Evolutionary conservation across 805 yeast genomes (phyloP).

Genomic region (Yarrowia keelungensis): DNA sequence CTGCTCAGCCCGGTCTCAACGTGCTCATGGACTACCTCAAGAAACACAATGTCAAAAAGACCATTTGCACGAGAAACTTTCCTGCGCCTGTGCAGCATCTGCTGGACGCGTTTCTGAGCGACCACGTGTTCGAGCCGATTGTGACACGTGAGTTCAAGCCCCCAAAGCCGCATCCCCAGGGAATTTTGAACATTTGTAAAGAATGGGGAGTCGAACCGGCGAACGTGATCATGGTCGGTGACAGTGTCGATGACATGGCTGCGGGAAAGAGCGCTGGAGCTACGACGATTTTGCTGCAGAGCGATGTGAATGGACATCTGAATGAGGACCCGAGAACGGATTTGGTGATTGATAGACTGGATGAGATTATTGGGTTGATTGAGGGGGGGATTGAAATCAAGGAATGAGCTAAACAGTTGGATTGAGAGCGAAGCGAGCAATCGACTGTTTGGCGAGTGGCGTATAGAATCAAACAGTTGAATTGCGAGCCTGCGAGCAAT

Average conservation of each 20-base stretch:
- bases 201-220: constrained; percentile 54
- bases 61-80: constrained; percentile 70
- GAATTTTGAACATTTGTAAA: constrained; percentile 62
- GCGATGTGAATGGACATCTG: constrained; percentile 58
- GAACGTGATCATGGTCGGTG: constrained; percentile 72
- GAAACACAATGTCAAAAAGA: constrained; percentile 52
- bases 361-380: constrained; percentile 52
- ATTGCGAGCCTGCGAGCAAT: too few relatives aligned
- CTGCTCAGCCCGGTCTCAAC: constrained; percentile 56
- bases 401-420: neutral
- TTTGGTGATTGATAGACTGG: constrained; percentile 50
- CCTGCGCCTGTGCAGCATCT: constrained; percentile 63
- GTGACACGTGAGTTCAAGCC: constrained; percentile 71
- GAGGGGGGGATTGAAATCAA: constrained; percentile 50
- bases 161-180: constrained; percentile 72
- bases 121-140: constrained; percentile 57
- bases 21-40: constrained; percentile 53
- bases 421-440: too few relatives aligned
- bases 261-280: constrained; percentile 72
- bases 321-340: constrained; percentile 52
- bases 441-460: too few relatives aligned
- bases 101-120: constrained; percentile 54
- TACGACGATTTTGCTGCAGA: constrained; percentile 60
- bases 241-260: constrained; percentile 71
- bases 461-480: too few relatives aligned